Evolutionary conservation across 441 rosid genomes (phyloP).

Genomic region (Gossypium gossypioides): DNA sequence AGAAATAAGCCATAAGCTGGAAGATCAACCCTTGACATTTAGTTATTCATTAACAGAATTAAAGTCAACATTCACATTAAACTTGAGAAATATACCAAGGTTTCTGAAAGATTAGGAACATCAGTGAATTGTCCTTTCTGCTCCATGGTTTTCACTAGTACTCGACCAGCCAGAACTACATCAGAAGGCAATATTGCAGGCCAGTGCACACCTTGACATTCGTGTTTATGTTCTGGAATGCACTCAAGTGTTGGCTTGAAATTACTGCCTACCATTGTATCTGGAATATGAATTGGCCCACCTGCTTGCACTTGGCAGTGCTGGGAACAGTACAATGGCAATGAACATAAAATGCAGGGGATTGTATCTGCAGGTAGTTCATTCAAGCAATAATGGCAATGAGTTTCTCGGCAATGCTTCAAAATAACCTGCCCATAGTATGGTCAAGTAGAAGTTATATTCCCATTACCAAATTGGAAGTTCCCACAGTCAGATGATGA

Average conservation of each 20-base stretch:
- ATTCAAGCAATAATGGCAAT: conserved; percentile 80
- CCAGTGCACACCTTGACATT: conserved; percentile 77
- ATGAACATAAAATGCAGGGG: conserved; percentile 65
- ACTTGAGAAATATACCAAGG: conserved; percentile 33
- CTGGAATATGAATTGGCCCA: conserved; percentile 32
- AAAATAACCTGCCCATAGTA: conserved; percentile 40
- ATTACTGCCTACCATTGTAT: conserved; percentile 21
- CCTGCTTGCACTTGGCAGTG: conserved; percentile 53
- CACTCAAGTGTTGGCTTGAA: conserved; percentile 21
- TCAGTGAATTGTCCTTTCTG: conserved; percentile 26
- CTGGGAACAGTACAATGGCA: conserved; percentile 70
- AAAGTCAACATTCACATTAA: conserved; percentile 5
- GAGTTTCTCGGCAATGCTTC: conserved; percentile 56
- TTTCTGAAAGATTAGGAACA: conserved; percentile 24
- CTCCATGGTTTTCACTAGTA: conserved; percentile 42
- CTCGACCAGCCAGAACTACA: conserved; percentile 69
- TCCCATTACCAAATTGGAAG: not conserved
- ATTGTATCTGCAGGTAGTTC: conserved; percentile 58
- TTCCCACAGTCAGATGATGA: not conserved
- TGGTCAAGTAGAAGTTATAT: not conserved
- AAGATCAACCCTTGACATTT: not conserved
- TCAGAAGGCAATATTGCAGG: conserved; percentile 63
- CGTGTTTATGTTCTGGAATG: conserved; percentile 71
- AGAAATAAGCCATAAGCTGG: conserved; percentile 15
- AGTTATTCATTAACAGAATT: not conserved